Conservation (phyloP, 768 basidiomycete species). For the Rhizopogon vinicolor region DNA sequence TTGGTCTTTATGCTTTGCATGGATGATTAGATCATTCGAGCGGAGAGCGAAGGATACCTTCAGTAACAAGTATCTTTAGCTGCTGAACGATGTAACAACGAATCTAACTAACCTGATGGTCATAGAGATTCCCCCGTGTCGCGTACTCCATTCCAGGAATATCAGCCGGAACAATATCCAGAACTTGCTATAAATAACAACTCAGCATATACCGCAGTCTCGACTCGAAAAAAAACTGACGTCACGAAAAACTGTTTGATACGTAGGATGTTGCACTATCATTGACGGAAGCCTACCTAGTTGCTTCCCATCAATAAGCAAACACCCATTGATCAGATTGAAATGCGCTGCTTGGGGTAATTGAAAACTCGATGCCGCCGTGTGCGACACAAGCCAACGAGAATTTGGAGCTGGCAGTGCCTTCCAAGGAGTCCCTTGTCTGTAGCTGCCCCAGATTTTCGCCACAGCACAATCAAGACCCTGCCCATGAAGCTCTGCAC, state of each 20-base stretch:
- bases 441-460: constrained; percentile 21
- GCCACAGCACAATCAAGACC: constrained; percentile 17
- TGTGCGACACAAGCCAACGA: constrained; percentile 19
- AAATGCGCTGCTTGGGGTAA: constrained; percentile 17
- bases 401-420: constrained; percentile 7
- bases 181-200: constrained; percentile 9
- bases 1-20: constrained; percentile 4
- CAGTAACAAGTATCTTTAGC: background rate
- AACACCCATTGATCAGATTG: constrained; percentile 19
- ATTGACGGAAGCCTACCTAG: constrained; percentile 17
- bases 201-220: background rate
- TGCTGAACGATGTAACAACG: background rate
- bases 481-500: background rate
- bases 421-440: constrained; percentile 17
- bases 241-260: constrained; percentile 15
- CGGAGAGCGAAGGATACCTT: constrained; percentile 22
- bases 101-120: constrained; percentile 13
- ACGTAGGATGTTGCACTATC: constrained; percentile 15
- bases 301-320: constrained; percentile 23
- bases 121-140: constrained; percentile 10
- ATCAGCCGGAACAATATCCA: constrained; percentile 20
- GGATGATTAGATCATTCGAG: constrained; percentile 14
- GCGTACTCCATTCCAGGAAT: constrained; percentile 21
- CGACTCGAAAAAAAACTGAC: constrained; percentile 5
- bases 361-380: constrained; percentile 3